A percentile compares a stretch with the other conserved stretches of the same genome.
Conservation (phyloP, 106 monocot species). For the Hemerocallis citrina region DNA sequence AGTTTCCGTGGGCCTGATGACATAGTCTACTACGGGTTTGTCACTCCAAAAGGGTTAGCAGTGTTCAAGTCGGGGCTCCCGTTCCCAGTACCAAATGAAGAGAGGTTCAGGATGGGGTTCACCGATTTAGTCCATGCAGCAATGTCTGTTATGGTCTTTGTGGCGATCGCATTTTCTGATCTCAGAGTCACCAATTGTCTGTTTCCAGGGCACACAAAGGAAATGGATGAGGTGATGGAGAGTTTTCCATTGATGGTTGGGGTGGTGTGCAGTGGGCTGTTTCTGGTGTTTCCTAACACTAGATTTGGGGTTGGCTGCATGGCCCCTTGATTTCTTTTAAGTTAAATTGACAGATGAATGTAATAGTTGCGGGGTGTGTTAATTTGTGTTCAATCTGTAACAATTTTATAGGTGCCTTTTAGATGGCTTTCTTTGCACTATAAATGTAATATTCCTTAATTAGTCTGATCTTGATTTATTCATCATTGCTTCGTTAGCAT, state of each 20-base stretch:
- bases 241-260: slow-evolving; percentile 93
- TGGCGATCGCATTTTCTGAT: slow-evolving; percentile 69
- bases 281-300: slow-evolving; percentile 89
- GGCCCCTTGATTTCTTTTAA: slow-evolving; percentile 38
- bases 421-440: too few relatives aligned
- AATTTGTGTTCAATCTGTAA: too few relatives aligned
- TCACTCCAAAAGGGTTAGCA: slow-evolving; percentile 71
- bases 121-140: slow-evolving; percentile 68
- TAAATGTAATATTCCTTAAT: too few relatives aligned
- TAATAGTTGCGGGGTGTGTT: too few relatives aligned
- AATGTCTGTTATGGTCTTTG: slow-evolving; percentile 88
- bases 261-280: slow-evolving; percentile 72
- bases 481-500: too few relatives aligned
- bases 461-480: too few relatives aligned
- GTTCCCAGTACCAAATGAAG: slow-evolving; percentile 61
- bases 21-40: slow-evolving; percentile 81
- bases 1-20: slow-evolving; percentile 73
- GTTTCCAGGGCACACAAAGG: slow-evolving; percentile 56
- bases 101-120: slow-evolving; percentile 54
- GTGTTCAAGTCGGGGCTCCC: slow-evolving; percentile 66
- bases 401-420: too few relatives aligned
- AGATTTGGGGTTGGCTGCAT: slow-evolving; percentile 82
- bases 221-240: slow-evolving; percentile 96
- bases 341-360: too few relatives aligned
- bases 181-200: slow-evolving; percentile 74